Evolutionary conservation across 106 monocot species (phyloP), one percentile per base, ranked within the genome.

Genomic region (Apostasia ramifera): DNA sequence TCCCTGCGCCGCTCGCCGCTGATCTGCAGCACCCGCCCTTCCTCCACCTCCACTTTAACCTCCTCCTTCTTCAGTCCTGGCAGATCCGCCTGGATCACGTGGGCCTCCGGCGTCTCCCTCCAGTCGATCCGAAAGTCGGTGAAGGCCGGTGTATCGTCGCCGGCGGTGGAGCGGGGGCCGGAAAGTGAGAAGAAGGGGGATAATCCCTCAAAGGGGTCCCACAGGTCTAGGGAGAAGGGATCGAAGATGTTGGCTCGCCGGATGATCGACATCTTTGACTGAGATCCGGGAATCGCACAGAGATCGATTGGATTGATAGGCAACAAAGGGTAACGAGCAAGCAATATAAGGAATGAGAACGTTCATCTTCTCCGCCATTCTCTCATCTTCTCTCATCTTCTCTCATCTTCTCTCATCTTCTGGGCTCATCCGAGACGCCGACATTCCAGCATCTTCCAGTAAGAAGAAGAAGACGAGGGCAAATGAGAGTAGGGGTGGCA

Each of bases 71-170:
- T 64, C 2, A 64, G 46, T 1, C 63, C 63, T 1, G 63, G 73
- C 4, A 73, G 73, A 26, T 73, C 73, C 0, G 73, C 73, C 63
- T 73, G 63, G 53, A 73, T 53, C 12, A 73, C 73, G 53, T 73
- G 73, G 39, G 73, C 73, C 42, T 73, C 73, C 7, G 63, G 73
- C 9, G 73, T 73, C 53, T 73, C 73, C 53, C 57, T 74, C 74
- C 74, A 74, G 55, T 74, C 74, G 65, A 74, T 57, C 42, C 66
- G 66, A 0, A 63, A 13, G 42, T 73, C 64, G 6, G 5, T 53
- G 2, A 68, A 3, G 65, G 15, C 47, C 44, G 3, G 51, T 14
- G 37, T 37, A 41, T 2, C 39, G 67, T 52, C 51, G 26, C 14
- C 3, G 26, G 50, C 2, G 67, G 39, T 26, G 3, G 51, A 12